Evolutionary conservation across 2,329 filamentous ascomycete genomes (phyloP), one percentile per base, ranked within the genome.

Genomic region (Botrytis hyacinthi): DNA sequence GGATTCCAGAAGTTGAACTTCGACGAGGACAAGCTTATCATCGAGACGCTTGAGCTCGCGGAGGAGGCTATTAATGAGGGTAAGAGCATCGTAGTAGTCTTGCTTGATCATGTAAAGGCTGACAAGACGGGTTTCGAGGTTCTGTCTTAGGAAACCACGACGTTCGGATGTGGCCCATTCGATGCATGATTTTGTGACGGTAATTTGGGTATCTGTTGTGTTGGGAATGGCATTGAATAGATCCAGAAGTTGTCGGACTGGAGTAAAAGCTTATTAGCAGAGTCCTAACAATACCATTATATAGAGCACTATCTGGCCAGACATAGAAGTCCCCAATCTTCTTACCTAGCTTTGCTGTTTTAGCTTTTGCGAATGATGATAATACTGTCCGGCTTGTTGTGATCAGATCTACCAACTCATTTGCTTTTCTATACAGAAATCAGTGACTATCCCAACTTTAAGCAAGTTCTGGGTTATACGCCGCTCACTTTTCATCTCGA

Each of bases 151-250:
- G 88, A 99, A 99, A 75, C 94, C 93, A 81, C 96, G 92, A 79
- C 95, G 93, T 86, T 98, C 94, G 70, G 93, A 93, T 72, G 95
- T 93, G 67, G 96, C 96, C 96, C 96, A 99, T 85, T 98, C 95
- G 90, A 99, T 99, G 86, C 94, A 98, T 84, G 96, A 97, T 85
- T 97, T 97, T 81, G 96, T 99, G 80, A 98, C 94, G 82, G 91
- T 86, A 83, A 97, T 94, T 86, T 99, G 96, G 82, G 92, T 93
- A 82, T 99, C 96, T 86, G 92, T 92, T 79, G 94, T 96, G 84
- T 98, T 92, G 80, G 97, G 96, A 79, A 98, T 98, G 80, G 92
- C 89, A 80, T 93, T 90, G 87, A 98, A 96, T 83, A 98, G 91
- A 83, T 99, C 96, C 83, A 99, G 92, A 40, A 99, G 90, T 85